Base-by-base conservation (phyloP, 75 land plant species). In the Selaginella moellendorffii region DNA sequence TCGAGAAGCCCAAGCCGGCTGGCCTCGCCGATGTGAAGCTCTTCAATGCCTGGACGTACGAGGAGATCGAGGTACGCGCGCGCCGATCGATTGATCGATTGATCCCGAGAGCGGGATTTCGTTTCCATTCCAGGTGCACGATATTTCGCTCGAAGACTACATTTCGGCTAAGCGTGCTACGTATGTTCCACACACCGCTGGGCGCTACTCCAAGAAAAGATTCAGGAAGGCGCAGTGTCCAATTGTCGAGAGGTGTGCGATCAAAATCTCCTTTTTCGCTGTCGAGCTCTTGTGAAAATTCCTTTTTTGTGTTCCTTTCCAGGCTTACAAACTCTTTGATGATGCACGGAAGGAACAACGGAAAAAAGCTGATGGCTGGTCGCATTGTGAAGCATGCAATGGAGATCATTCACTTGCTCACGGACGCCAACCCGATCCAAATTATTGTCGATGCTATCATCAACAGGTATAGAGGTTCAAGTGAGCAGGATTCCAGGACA, bases 341-440 rank as follows among this genome's bases (percentile, higher is more conserved):
- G 87, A 84, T 84, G 87, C 87, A 84, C 24, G 87, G 87, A n/a
- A 71, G 87, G 0, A 84, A 84, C 73, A 84, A 84, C 61, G 87
- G 87, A 1, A 84, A 84, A 75, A 84, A 84, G 71, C 63, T 82
- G 27, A 82, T 79, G 87, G 87, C 85, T 26, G 87, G 81, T 19
- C 74, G 85, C 0, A 84, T 84, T 36, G 72, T 84, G 9, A 82
- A 77, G 54, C 87, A 84, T 69, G 87, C 84, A 12, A 84, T 84
- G 87, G 87, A 84, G 61, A 84, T 84, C 26, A 84, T 81, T 56
- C 84, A 84, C 36, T 63, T 84, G 25, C 54, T 84, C 63, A 84
- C 85, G 26, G 87, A 84, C 30, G 69, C 30, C 52, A 84, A 84
- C 52, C 87, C 87, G 2, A 82, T 84, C 52, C 85, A 84, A 27